These are phyloP conservation scores for Cladorrhinum samala DNA, from an alignment of 495 filamentous ascomycete species.

Conservation along the genomic window DNA sequence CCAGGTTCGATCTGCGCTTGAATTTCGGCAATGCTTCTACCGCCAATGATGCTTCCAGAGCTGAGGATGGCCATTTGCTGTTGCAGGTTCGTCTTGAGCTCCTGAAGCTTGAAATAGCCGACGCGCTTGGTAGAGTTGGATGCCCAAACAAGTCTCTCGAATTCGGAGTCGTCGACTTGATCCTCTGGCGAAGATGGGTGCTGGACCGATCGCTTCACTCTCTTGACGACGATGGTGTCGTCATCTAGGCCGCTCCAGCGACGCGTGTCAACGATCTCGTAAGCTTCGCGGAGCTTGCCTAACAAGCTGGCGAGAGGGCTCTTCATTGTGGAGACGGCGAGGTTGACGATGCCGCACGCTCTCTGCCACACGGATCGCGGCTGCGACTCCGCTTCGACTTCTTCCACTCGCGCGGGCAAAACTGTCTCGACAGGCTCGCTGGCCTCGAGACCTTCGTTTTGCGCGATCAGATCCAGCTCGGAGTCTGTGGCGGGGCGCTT, in stretches of 20 bases:
- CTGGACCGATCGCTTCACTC: conserved; percentile 20
- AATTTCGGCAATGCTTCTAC: conserved; percentile 9
- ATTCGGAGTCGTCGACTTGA: neutral
- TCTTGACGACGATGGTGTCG: conserved; percentile 20
- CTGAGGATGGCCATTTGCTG: conserved; percentile 4
- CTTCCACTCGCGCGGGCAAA: conserved; percentile 1
- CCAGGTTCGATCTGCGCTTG: neutral
- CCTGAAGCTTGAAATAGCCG: conserved; percentile 8
- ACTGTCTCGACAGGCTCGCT: conserved; percentile 9
- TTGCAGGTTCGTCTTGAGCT: neutral
- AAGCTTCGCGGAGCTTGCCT: conserved; percentile 8
- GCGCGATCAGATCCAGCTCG: conserved; percentile 21
- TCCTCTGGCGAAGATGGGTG: neutral
- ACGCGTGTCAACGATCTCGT: conserved; percentile 18
- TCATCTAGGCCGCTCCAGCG: neutral
- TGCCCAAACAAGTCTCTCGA: conserved; percentile 13
- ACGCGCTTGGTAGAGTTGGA: conserved; percentile 11
- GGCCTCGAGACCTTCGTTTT: conserved; percentile 7
- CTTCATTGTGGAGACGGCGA: conserved; percentile 15
- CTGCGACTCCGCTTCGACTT: neutral
- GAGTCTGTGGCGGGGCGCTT: conserved; percentile 22
- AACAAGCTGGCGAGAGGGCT: conserved; percentile 8
- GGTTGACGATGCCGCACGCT: conserved; percentile 1
- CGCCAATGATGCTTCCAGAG: neutral
- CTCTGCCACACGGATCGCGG: conserved; percentile 11